A percentile compares a stretch with the other conserved stretches of the same genome.
Evolutionary conservation across 2,329 filamentous ascomycete species (phyloP).

Genomic region (Sporothrix inflata): DNA sequence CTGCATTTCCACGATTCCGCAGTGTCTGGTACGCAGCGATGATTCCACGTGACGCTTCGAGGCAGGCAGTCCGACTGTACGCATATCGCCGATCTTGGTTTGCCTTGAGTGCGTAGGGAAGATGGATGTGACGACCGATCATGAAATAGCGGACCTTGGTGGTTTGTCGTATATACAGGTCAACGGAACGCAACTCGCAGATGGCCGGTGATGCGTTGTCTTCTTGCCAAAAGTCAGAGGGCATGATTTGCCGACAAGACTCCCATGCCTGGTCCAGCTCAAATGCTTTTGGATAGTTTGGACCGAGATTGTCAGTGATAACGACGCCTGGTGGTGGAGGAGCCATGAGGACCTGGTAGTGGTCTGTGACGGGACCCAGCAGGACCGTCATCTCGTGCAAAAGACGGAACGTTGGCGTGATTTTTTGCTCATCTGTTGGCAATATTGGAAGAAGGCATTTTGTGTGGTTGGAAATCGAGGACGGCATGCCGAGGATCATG

Average conservation of each 20-base stretch:
- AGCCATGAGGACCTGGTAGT: slow-evolving; percentile 18
- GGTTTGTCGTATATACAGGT: slow-evolving; percentile 21
- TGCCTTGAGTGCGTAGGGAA: slow-evolving; percentile 29
- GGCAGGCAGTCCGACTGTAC: slow-evolving; percentile 12
- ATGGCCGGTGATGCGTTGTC: not conserved
- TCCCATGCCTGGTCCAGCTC: slow-evolving; percentile 48
- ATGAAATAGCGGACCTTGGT: slow-evolving; percentile 26
- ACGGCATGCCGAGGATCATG: slow-evolving; percentile 57
- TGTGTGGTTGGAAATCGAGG: slow-evolving; percentile 41
- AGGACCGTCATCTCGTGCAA: slow-evolving; percentile 35
- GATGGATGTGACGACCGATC: slow-evolving; percentile 24
- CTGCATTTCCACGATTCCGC: not conserved
- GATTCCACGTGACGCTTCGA: slow-evolving; percentile 2
- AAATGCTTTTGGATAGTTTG: slow-evolving; percentile 44
- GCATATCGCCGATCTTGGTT: not conserved
- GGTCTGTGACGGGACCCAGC: slow-evolving; percentile 8
- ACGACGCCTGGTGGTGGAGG: not conserved
- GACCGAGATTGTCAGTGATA: not conserved
- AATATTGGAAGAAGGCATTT: slow-evolving; percentile 8
- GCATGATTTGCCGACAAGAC: slow-evolving; percentile 27
- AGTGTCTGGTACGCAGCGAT: slow-evolving; percentile 2
- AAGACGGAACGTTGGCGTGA: not conserved
- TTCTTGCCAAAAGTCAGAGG: slow-evolving; percentile 24
- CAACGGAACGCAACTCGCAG: not conserved
- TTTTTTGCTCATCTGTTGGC: not conserved